Percentiles rank a stretch among this genome's conserved stretches.
phyloP scores from a whole-genome alignment of 768 basidiomycete genomes.

The Psilocybe subaeruginosa region DNA sequence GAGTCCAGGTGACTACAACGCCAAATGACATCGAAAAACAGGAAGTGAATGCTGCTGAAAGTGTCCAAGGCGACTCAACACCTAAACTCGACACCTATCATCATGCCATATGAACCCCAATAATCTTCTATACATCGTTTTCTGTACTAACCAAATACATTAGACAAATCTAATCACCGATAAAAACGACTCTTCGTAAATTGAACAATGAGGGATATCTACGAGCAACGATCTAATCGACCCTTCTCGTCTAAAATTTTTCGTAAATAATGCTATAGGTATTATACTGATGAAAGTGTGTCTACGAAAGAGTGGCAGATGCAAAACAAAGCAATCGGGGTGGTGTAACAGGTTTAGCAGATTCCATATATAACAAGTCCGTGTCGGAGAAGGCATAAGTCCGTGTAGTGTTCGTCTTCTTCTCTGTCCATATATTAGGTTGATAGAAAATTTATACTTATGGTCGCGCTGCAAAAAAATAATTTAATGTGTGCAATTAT shows the following conservation, averaged over 20 bases:
- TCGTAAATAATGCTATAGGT: constrained; percentile 3
- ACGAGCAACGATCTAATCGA: neutral
- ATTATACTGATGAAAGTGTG: constrained; percentile 10
- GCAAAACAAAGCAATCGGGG: constrained; percentile 23
- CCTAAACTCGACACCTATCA: neutral
- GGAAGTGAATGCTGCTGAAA: neutral
- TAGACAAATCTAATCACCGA: neutral
- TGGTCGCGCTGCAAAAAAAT: constrained; percentile 22
- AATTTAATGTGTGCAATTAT: constrained; percentile 4
- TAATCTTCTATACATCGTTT: neutral
- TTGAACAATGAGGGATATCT: neutral
- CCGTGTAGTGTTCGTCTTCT: constrained; percentile 17
- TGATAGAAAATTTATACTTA: constrained; percentile 17
- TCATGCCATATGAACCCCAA: neutral
- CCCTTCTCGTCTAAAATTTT: neutral
- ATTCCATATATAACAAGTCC: constrained; percentile 32
- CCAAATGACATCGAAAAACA: constrained; percentile 19
- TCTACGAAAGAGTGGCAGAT: constrained; percentile 27
- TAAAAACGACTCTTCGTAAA: neutral
- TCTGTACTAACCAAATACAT: neutral
- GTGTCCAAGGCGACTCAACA: constrained; percentile 1
- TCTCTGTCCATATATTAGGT: constrained; percentile 20
- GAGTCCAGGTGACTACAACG: neutral
- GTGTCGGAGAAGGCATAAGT: constrained; percentile 22
- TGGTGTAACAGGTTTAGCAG: constrained; percentile 30